These are phyloP conservation scores for Lagenidium giganteum DNA, from an alignment of 352 stramenopile genomes.

Conservation along the genomic window DNA sequence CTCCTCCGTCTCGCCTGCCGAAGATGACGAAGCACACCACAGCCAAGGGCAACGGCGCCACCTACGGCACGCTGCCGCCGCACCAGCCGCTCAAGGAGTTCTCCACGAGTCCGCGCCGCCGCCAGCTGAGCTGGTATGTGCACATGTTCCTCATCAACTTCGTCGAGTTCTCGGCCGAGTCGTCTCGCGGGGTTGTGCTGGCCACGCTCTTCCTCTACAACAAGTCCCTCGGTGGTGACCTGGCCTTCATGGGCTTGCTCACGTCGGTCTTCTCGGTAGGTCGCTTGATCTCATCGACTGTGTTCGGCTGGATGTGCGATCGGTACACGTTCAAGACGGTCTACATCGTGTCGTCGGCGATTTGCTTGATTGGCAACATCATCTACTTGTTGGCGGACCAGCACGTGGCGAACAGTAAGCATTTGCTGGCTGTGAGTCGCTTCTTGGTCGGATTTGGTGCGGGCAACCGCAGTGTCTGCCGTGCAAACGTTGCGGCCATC, in stretches of 20 bases:
- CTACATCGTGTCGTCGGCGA: constrained; percentile 70
- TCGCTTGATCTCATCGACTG: constrained; percentile 68
- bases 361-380: constrained; percentile 72
- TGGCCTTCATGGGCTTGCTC: constrained; percentile 77
- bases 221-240: constrained; percentile 67
- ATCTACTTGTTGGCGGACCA: constrained; percentile 67
- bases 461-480: constrained; percentile 73
- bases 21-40: too few species aligned
- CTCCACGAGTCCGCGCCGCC: constrained; percentile 30
- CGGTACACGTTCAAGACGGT: constrained; percentile 76
- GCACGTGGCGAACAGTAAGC: constrained; percentile 49
- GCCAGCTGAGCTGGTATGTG: constrained; percentile 57
- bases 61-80: too few species aligned
- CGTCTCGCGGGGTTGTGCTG: constrained; percentile 69
- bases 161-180: constrained; percentile 78
- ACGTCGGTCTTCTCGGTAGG: constrained; percentile 83
- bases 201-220: constrained; percentile 82
- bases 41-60: too few species aligned
- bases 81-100: constrained; percentile 35
- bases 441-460: constrained; percentile 78
- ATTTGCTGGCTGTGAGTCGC: constrained; percentile 44
- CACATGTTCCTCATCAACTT: constrained; percentile 85
- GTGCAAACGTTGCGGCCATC: constrained; percentile 64
- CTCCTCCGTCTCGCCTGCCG: too few species aligned
- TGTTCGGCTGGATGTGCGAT: constrained; percentile 85